phyloP scores from a whole-genome alignment of 257 asterid genomes.

The Dorcoceras hygrometricum region DNA sequence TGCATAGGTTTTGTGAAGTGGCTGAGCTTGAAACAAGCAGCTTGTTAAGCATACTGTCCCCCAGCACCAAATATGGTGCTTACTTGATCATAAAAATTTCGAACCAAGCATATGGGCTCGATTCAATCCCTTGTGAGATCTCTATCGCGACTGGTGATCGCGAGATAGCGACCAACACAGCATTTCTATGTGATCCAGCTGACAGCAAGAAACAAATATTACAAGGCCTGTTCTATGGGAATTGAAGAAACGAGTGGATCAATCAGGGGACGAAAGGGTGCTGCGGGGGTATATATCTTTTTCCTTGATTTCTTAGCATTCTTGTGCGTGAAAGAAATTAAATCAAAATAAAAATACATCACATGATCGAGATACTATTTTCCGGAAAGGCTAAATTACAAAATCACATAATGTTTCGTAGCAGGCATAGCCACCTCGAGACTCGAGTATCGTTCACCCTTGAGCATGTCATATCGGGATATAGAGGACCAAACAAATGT shows the following conservation, averaged over 20 bases:
- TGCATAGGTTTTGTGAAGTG: slow-evolving; percentile 30
- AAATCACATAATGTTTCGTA: too few relatives aligned
- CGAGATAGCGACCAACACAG: too few relatives aligned
- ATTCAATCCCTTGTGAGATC: slow-evolving; percentile 30
- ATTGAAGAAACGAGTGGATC: slow-evolving; percentile 26
- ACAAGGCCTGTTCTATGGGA: slow-evolving; percentile 22
- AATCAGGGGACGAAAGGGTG: slow-evolving; percentile 12
- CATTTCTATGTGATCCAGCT: slow-evolving; percentile 10
- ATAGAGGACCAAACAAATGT: too few relatives aligned
- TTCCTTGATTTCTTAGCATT: too few relatives aligned
- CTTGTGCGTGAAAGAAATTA: too few relatives aligned
- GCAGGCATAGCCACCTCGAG: too few relatives aligned
- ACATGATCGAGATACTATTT: too few relatives aligned
- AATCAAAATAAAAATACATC: too few relatives aligned
- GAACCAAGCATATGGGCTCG: slow-evolving; percentile 27
- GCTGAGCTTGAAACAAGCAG: slow-evolving; percentile 30
- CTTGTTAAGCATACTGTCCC: slow-evolving; percentile 26
- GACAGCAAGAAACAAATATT: background rate
- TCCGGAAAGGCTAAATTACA: too few relatives aligned
- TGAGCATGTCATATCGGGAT: too few relatives aligned
- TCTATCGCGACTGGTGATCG: slow-evolving; percentile 13
- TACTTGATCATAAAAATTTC: slow-evolving; percentile 31
- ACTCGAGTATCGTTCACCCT: too few relatives aligned
- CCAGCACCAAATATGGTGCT: slow-evolving; percentile 33
- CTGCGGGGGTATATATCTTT: too few relatives aligned